Percentiles rank a stretch among this genome's conserved stretches.
phyloP scores from a whole-genome alignment of 352 stramenopile genomes.

The Thraustochytrium aureum region DNA sequence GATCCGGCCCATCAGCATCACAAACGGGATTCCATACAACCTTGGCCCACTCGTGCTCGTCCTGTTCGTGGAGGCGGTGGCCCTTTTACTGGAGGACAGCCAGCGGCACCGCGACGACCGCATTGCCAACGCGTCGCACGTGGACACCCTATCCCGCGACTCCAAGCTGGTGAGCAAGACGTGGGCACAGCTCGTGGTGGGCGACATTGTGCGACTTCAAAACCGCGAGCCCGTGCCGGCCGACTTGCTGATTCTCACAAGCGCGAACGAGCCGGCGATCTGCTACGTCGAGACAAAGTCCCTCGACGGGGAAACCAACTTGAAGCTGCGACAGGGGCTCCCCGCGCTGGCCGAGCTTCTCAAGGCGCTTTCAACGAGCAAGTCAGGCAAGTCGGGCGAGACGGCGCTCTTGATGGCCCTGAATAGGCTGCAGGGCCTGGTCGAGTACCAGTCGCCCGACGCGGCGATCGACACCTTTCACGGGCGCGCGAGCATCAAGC shows the following conservation, averaged over 20 bases:
- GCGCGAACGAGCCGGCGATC: neutral
- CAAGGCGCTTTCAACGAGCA: neutral
- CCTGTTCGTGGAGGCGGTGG: constrained; percentile 70
- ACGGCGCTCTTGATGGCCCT: neutral
- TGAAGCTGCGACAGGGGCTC: constrained; percentile 25
- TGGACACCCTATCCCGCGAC: constrained; percentile 63
- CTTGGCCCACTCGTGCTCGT: constrained; percentile 75
- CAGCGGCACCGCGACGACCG: constrained; percentile 70
- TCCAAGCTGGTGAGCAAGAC: constrained; percentile 60
- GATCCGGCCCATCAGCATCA: constrained; percentile 78
- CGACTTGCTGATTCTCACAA: constrained; percentile 70
- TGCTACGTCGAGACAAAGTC: constrained; percentile 43
- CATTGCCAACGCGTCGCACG: constrained; percentile 72
- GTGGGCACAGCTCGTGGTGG: constrained; percentile 65
- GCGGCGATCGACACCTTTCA: neutral
- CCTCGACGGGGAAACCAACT: constrained; percentile 52
- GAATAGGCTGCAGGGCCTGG: neutral
- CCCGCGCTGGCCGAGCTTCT: neutral
- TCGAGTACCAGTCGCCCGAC: constrained; percentile 2
- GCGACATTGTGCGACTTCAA: constrained; percentile 76
- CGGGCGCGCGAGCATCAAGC: neutral
- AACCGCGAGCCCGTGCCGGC: constrained; percentile 79
- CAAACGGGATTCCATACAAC: constrained; percentile 71
- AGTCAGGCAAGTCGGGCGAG: neutral
- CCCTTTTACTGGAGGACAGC: constrained; percentile 65